Evolutionary conservation across 1,284 basidiomycete species (phyloP).

Genomic region (Ustilago xerochloae): DNA sequence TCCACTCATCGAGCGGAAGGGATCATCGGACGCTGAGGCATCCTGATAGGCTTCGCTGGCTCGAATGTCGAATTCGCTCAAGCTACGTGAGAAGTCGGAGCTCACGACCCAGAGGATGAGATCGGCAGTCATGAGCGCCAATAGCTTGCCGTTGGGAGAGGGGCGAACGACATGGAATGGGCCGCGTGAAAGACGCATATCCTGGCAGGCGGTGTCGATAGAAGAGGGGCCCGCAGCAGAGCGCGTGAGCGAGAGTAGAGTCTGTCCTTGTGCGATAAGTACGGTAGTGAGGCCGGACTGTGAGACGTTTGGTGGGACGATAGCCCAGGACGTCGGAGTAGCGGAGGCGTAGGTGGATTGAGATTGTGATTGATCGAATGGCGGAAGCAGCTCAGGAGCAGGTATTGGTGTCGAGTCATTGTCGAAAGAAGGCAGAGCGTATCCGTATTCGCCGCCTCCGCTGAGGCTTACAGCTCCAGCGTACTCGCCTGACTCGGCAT

Average conservation of each 20-base stretch:
- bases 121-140: conserved; percentile 82
- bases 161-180: conserved; percentile 88
- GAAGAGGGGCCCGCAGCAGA: conserved; percentile 40
- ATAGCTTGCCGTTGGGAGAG: conserved; percentile 91
- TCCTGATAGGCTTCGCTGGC: conserved; percentile 50
- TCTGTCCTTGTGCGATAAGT: conserved; percentile 37
- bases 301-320: conserved; percentile 33
- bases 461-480: conserved; percentile 24
- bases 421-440: conserved; percentile 34
- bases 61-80: conserved; percentile 79
- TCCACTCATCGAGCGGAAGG: conserved; percentile 19
- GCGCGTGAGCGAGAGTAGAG: conserved; percentile 44
- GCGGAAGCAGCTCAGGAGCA: conserved; percentile 29
- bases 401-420: conserved; percentile 23
- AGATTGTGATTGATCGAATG: conserved; percentile 12
- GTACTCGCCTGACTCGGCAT: conserved; percentile 36
- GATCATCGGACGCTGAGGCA: conserved; percentile 30
- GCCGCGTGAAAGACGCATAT: conserved; percentile 79
- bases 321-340: conserved; percentile 44
- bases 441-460: conserved; percentile 38
- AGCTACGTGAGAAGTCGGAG: conserved; percentile 86
- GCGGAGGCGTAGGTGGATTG: background rate
- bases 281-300: conserved; percentile 40
- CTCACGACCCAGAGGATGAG: conserved; percentile 90
- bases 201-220: conserved; percentile 44